Evolutionary conservation across 2,329 filamentous ascomycete species (phyloP).

Genomic region (Scytalidium sp.): DNA sequence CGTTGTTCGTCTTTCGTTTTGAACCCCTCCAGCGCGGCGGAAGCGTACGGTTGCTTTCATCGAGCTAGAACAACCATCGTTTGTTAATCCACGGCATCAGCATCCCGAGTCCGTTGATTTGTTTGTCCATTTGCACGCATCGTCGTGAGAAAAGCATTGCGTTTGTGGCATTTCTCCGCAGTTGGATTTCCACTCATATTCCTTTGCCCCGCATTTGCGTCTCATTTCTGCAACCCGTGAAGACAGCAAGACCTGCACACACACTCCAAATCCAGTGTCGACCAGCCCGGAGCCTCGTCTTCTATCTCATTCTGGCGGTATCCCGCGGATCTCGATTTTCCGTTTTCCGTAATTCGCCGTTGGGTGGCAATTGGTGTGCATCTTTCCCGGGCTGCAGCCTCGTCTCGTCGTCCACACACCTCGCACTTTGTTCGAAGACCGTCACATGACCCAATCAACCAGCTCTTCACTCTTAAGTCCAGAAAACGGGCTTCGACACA

Average conservation of each 20-base stretch:
- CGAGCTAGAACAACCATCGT: too few relatives aligned
- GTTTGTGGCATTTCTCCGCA: not conserved
- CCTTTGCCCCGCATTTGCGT: not conserved
- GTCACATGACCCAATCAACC: not conserved
- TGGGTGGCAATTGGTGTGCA: not conserved
- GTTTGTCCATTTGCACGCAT: not conserved
- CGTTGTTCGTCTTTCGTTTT: slow-evolving; percentile 4
- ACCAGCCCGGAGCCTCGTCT: too few relatives aligned
- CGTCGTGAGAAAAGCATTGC: not conserved
- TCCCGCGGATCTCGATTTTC: too few relatives aligned
- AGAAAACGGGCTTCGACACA: not conserved
- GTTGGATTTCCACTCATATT: not conserved
- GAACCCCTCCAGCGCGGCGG: not conserved
- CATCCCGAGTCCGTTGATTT: not conserved
- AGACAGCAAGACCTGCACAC: not conserved
- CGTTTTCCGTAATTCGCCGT: not conserved
- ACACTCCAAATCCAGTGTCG: too few relatives aligned
- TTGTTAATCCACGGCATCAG: not conserved
- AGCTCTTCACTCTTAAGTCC: not conserved
- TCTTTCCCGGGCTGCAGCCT: not conserved
- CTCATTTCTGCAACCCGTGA: not conserved
- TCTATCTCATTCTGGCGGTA: too few relatives aligned
- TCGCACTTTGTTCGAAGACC: not conserved
- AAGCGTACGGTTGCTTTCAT: too few relatives aligned
- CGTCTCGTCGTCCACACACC: not conserved